Evolutionary conservation across 352 stramenopile genomes (phyloP), one percentile per base, ranked within the genome.

Genomic region (Globisporangium spiculum): DNA sequence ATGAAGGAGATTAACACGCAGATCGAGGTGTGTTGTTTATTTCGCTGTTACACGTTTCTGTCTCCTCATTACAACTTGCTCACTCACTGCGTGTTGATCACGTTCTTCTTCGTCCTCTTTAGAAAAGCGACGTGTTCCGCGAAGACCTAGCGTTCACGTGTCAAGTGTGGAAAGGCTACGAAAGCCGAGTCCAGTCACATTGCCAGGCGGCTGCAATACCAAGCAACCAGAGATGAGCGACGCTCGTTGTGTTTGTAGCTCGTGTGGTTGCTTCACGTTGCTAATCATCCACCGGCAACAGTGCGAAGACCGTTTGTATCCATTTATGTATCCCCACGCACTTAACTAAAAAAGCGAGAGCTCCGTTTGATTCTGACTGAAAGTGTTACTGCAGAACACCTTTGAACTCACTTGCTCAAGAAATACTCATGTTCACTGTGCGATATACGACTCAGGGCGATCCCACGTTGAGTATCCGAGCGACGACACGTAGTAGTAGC

Each of bases 1-100:
- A 58, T 95, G 32, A 92, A 92, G 68, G 87, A 95, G 53, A 93
- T 95, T 63, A 95, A 95, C 74, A 76, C 72, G 1, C 84, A 93
- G 77, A 88, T 95, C 27, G 87, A 93, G 85, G 87, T 93, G 41
- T 26, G 66, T 67, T 92, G 41, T 27, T 64, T 68, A 4, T 55
- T 8, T 18, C 14, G 30, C 4, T 16, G 26, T 12, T 16, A n/a
- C 53, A 22, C 24, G 8, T 50, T 14, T 50, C 57, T 38, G 16
- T 24, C 27, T 56, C 38, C 27, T 24, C n/a, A 7, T 32, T n/a
- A 53, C 16, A 44, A 44, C 36, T 44, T 5, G 7, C 24, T 59
- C 64, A 16, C 58, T 34, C 30, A 48, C 20, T 44, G 30, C 18
- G 7, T 38, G 6, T 59, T 10, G 44, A 27, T 38, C 9, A 18